Conservation (phyloP, 306 rosid genomes). For the Cyamopsis tetragonoloba region DNA sequence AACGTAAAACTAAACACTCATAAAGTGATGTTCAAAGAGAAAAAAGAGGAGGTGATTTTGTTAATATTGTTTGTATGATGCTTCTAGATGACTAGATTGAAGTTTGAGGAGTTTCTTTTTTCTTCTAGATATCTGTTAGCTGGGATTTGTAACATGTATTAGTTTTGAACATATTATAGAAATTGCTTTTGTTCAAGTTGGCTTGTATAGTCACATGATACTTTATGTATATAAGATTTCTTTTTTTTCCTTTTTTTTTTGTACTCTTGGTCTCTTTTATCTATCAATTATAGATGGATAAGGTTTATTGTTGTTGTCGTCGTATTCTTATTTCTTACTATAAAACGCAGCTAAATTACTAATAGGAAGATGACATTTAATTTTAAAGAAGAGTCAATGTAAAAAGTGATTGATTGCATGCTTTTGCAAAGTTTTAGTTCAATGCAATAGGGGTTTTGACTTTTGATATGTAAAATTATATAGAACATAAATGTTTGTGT, state of each 20-base stretch:
- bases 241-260: too few relatives aligned
- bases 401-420: background rate
- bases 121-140: background rate
- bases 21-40: too few relatives aligned
- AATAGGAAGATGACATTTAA: background rate
- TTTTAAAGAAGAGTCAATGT: background rate
- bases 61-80: background rate
- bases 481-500: background rate
- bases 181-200: background rate
- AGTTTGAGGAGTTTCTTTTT: conserved; percentile 8
- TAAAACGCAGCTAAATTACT: background rate
- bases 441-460: conserved; percentile 33
- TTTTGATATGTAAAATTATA: background rate
- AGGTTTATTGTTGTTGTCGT: too few relatives aligned
- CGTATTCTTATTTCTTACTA: too few relatives aligned
- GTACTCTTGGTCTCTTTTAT: background rate
- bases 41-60: background rate
- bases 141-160: conserved; percentile 7
- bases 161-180: background rate
- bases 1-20: too few relatives aligned
- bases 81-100: conserved; percentile 1
- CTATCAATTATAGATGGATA: background rate
- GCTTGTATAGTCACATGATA: background rate
- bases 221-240: too few relatives aligned
- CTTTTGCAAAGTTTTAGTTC: background rate